Evolutionary conservation across 2,329 filamentous ascomycete genomes (phyloP), one percentile per base, ranked within the genome.

Genomic region (Bisporella sp.): DNA sequence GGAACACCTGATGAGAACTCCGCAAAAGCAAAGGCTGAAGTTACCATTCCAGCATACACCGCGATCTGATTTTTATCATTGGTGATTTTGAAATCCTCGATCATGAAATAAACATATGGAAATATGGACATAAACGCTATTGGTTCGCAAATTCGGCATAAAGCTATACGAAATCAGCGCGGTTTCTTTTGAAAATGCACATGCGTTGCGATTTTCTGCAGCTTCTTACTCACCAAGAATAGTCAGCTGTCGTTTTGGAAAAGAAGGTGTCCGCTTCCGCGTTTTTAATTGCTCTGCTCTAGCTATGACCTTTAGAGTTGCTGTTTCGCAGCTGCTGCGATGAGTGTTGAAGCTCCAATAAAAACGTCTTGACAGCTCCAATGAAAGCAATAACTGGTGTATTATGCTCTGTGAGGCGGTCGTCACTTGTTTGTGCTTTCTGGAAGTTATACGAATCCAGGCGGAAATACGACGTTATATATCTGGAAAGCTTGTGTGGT

Each of bases 51-150:
- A 30, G 89, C 90, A 68, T 96, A 97, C 50, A 96, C 81, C 11
- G 91, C 88, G 59, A 96, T 95, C 65, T 87, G 82, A 61, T 78
- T 83, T 56, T 86, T 75, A 29, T 29, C 7, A 29, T 45, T 29
- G 7, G n/a, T 45, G 8, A 96, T 84, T 63, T 87, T 76, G 70
- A 97, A 97, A 54, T 90, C 89, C 62, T 90, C 78, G 61, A 97
- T 86, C 93, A 99, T 97, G 74, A 87, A 92, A 73, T 96, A 97
- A 61, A 95, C 90, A 69, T 97, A 99, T 1, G 93, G 93, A 67
- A 99, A 97, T 61, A 97, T 96, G 48, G 91, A 96, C 89, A 96
- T 97, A 76, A 99, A 97, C 5, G 93, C 93, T 68, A 99, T 97
- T 47, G 93, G 93, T 68, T 99, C 93, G 75, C 90, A 96, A 73